These are phyloP conservation scores for Pleurotus platypus DNA, from an alignment of 768 basidiomycete genomes.

Conservation along the genomic window DNA sequence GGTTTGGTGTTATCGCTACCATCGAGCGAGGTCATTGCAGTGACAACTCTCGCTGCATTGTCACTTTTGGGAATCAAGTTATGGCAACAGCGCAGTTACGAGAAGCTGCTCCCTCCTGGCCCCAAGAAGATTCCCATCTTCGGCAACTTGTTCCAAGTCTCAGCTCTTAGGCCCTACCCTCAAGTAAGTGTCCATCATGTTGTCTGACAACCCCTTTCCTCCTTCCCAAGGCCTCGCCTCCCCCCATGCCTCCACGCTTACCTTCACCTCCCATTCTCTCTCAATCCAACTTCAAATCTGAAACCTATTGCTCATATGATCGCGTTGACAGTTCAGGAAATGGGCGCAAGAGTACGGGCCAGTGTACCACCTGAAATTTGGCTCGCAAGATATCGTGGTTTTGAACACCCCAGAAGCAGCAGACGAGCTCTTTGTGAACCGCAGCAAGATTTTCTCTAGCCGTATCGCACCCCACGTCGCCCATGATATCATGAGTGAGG, in stretches of 20 bases:
- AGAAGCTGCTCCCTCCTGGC: constrained; percentile 21
- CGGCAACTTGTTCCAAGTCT: constrained; percentile 27
- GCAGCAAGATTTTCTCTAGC: constrained; percentile 20
- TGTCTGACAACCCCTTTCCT: too few relatives aligned
- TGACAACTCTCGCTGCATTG: neutral
- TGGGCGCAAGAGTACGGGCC: constrained; percentile 25
- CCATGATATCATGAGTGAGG: constrained; percentile 24
- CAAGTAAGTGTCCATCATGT: constrained; percentile 11
- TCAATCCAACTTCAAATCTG: too few relatives aligned
- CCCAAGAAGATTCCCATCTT: constrained; percentile 24
- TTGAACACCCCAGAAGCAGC: constrained; percentile 20
- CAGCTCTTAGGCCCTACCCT: constrained; percentile 19
- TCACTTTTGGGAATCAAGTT: neutral
- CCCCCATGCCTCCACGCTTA: too few relatives aligned
- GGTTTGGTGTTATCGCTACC: too few relatives aligned
- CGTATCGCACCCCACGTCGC: constrained; percentile 23
- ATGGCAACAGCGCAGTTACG: neutral
- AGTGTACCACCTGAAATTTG: constrained; percentile 22
- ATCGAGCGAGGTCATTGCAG: too few relatives aligned
- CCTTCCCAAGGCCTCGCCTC: too few relatives aligned
- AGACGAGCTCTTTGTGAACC: constrained; percentile 19
- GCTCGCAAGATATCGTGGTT: constrained; percentile 21
- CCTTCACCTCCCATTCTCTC: too few relatives aligned
- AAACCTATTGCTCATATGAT: too few relatives aligned
- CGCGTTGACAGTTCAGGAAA: constrained; percentile 15